Evolutionary conservation across 108 stramenopile genomes (phyloP).

Genomic region (Nitzschia inconspicua): DNA sequence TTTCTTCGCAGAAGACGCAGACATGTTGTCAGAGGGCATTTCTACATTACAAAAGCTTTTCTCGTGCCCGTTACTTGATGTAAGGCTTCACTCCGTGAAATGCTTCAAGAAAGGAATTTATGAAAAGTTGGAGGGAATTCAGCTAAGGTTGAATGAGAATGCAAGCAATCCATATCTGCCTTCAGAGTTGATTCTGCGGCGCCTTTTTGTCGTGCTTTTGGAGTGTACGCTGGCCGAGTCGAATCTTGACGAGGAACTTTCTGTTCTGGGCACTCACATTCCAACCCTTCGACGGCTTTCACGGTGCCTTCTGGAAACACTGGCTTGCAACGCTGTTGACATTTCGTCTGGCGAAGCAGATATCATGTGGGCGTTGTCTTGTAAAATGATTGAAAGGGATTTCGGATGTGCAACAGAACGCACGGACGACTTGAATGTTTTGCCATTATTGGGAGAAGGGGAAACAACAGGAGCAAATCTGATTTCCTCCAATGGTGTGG

Average conservation of each 20-base stretch:
- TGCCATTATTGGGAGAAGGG: neutral
- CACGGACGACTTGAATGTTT: neutral
- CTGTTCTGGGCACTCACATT: slow-evolving; percentile 18
- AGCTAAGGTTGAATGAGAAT: neutral
- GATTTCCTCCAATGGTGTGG: slow-evolving; percentile 32
- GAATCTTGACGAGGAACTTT: neutral
- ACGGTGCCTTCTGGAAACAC: slow-evolving; percentile 43
- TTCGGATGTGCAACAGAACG: neutral
- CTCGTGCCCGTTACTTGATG: slow-evolving; percentile 18
- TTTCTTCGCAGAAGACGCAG: slow-evolving; percentile 1
- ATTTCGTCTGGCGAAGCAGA: neutral
- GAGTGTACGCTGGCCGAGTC: slow-evolving; percentile 7
- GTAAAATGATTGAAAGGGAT: slow-evolving; percentile 1
- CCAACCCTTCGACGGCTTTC: slow-evolving; percentile 57
- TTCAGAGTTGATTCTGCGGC: neutral
- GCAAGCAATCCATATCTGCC: neutral
- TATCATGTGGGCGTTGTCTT: neutral
- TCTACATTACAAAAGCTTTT: slow-evolving; percentile 20
- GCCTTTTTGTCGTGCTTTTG: slow-evolving; percentile 5
- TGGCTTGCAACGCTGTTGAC: neutral
- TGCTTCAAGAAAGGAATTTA: slow-evolving; percentile 58
- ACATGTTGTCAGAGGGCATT: neutral
- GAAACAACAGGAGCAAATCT: slow-evolving; percentile 11
- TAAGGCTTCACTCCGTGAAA: slow-evolving; percentile 36
- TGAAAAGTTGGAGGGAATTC: slow-evolving; percentile 23